These are phyloP conservation scores for Pseudozyma sp. DNA, from an alignment of 1,284 basidiomycete species.

Conservation along the genomic window DNA sequence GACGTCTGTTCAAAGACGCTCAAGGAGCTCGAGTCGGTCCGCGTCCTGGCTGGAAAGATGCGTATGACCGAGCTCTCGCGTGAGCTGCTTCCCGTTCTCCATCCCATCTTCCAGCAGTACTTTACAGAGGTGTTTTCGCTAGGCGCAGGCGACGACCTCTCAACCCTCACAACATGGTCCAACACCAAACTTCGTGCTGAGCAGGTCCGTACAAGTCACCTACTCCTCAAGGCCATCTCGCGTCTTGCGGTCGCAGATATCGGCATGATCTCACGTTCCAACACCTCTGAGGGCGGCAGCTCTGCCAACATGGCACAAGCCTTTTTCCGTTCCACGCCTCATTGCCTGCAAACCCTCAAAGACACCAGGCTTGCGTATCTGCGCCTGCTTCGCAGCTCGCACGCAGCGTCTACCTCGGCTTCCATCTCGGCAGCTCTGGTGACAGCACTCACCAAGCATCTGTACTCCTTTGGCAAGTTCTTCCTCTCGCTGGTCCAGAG, in stretches of 20 bases:
- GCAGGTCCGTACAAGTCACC: conserved; percentile 63
- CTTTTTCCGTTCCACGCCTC: conserved; percentile 63
- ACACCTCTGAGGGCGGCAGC: conserved; percentile 33
- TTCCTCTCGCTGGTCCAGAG: conserved; percentile 60
- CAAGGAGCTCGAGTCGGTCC: conserved; percentile 64
- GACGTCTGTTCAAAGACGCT: conserved; percentile 60
- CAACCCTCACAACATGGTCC: conserved; percentile 52
- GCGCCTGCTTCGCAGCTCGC: conserved; percentile 34
- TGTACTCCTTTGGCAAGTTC: conserved; percentile 63
- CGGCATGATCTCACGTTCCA: conserved; percentile 55
- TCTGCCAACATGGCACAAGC: conserved; percentile 58
- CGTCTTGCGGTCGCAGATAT: conserved; percentile 61
- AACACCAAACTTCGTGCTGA: conserved; percentile 43
- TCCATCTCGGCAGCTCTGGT: conserved; percentile 21
- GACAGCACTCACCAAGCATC: conserved; percentile 62
- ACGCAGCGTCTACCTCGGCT: conserved; percentile 20
- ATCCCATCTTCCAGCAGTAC: conserved; percentile 60
- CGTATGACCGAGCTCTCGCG: conserved; percentile 66
- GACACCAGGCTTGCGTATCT: conserved; percentile 48
- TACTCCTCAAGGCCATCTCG: conserved; percentile 60
- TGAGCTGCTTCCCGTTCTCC: conserved; percentile 59
- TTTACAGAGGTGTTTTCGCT: conserved; percentile 59
- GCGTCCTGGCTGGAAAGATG: conserved; percentile 64
- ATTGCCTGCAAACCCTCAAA: conserved; percentile 50
- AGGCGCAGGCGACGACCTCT: conserved; percentile 24